Evolutionary conservation across 495 filamentous ascomycete species (phyloP), one percentile per base, ranked within the genome.

Genomic region (Penicillium cinerascens): DNA sequence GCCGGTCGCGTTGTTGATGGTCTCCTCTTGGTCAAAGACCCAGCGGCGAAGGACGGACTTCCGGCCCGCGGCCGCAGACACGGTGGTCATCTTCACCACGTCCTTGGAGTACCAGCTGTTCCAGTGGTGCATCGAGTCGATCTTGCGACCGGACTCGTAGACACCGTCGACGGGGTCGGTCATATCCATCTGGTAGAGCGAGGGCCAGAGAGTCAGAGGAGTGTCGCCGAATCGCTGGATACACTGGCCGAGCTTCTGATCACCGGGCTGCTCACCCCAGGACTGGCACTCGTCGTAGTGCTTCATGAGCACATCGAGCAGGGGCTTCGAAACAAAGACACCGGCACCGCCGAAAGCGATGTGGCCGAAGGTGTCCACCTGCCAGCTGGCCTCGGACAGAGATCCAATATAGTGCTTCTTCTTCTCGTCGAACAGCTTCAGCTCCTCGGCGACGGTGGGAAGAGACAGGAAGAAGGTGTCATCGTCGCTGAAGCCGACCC

Each of bases 401-500:
- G 79, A 80, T 42, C 83, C 85, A 48, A 88, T 76, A 63, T 85
- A 86, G 47, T 74, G 56, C 33, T 79, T 76, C 51, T 72, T 69
- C 29, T 55, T 66, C 52, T 78, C 69, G 58, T 87, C 76, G 58
- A 83, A 76, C 2, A 78, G 66, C 47, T 77, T 73, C 50, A 88
- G 71, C 51, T 76, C 75, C 41, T 75, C 60, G 35, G 72, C 67
- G 2, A 85, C 67, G 22, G 75, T 73, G 4, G 78, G 58, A 4
- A 88, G 72, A 11, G 82, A 82, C 4, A 84, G 77, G 65, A 88
- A 85, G 71, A 88, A 88, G 18, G 86, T 88, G 65, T 89, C 86
- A 66, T 89, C 85, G 59, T 88, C 85, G 36, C 87, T 75, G 47
- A 88, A 75, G 54, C 74, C 78, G 38, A 85, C 71, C 84, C 85